These are phyloP conservation scores for Leccinum variicolor DNA, from an alignment of 768 basidiomycete species.

Conservation along the genomic window DNA sequence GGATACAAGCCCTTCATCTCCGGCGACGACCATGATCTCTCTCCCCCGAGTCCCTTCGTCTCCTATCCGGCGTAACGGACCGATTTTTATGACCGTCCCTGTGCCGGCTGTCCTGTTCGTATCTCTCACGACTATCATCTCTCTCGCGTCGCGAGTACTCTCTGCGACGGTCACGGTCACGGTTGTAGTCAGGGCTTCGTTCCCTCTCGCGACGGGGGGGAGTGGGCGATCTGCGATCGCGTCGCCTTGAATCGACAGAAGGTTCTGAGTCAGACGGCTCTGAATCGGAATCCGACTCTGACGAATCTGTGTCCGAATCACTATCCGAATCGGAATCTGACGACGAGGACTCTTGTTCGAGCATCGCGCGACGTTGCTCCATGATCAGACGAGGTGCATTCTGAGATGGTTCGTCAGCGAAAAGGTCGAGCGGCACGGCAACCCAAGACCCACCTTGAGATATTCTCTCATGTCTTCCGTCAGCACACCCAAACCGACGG, in stretches of 20 bases:
- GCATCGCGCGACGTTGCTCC: conserved; percentile 88
- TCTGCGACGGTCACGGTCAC: conserved; percentile 19
- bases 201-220: conserved; percentile 31
- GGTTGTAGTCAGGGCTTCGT: conserved; percentile 22
- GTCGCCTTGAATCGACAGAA: conserved; percentile 33
- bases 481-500: conserved; percentile 82
- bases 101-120: conserved; percentile 21
- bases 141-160: conserved; percentile 23
- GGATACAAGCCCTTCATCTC: conserved; percentile 10
- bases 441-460: conserved; percentile 63
- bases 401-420: conserved; percentile 36
- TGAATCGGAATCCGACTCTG: conserved; percentile 40
- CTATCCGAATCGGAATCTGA: conserved; percentile 37
- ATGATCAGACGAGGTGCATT: conserved; percentile 91
- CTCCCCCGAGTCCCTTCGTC: conserved; percentile 22
- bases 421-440: background rate
- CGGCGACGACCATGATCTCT: conserved; percentile 19
- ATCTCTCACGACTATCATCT: conserved; percentile 21
- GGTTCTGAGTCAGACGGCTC: conserved; percentile 36
- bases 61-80: conserved; percentile 26
- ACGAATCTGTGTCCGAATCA: conserved; percentile 31
- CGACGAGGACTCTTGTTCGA: conserved; percentile 61
- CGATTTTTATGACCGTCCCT: conserved; percentile 19
- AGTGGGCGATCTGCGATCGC: conserved; percentile 29
- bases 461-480: conserved; percentile 98